Conservation (phyloP, 1,139 yeast species). For the Magnusiomyces sp. region DNA sequence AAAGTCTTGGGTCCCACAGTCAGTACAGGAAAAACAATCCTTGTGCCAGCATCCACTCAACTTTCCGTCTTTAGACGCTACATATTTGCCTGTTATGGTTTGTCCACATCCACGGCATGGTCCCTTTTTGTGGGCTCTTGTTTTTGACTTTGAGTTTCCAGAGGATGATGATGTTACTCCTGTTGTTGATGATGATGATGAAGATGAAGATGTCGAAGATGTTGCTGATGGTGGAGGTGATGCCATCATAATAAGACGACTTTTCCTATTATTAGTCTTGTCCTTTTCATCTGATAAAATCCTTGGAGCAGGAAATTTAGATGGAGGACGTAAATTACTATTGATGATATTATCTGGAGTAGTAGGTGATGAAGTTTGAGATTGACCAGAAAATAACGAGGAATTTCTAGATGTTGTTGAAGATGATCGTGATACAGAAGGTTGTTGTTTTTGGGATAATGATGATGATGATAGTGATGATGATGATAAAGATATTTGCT, state of each 20-base stretch:
- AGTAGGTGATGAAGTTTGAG: too few relatives aligned
- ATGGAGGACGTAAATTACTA: too few relatives aligned
- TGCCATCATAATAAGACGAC: too few relatives aligned
- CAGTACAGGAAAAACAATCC: conserved; percentile 64
- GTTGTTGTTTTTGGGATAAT: not conserved
- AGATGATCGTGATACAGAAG: not conserved
- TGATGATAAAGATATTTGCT: not conserved
- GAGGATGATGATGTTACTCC: not conserved
- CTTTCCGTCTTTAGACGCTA: conserved; percentile 76
- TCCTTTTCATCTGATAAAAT: too few relatives aligned
- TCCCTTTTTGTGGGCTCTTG: conserved; percentile 8
- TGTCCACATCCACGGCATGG: conserved; percentile 41
- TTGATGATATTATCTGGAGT: too few relatives aligned
- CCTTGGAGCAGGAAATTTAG: too few relatives aligned
- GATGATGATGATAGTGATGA: not conserved
- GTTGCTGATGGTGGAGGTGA: not conserved
- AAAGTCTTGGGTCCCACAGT: conserved; percentile 39
- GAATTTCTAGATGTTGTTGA: not conserved
- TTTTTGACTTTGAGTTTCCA: not conserved
- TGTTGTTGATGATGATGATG: conserved; percentile 1
- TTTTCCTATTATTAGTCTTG: too few relatives aligned
- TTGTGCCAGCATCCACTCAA: conserved; percentile 94
- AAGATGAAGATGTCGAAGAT: conserved; percentile 1
- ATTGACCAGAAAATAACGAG: not conserved
- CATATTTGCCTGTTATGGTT: conserved; percentile 43